Conservation (phyloP, 257 asterid genomes). For the Linderniella brevidens region DNA sequence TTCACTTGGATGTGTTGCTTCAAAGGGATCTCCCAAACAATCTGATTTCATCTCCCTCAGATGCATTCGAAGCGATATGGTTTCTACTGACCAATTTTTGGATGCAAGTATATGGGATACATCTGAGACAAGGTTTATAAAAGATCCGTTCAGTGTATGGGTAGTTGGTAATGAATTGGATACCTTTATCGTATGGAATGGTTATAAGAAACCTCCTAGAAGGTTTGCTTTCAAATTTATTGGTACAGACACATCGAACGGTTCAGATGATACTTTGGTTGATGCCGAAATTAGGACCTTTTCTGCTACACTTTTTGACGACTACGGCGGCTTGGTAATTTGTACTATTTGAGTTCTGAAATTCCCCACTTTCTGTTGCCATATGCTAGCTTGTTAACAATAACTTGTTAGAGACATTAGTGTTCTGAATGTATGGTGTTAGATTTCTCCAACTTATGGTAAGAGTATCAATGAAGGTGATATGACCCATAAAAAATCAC, state of each 20-base stretch:
- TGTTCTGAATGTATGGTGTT: too few relatives aligned
- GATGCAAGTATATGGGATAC: constrained; percentile 92
- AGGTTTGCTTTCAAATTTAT: constrained; percentile 80
- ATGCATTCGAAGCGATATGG: constrained; percentile 86
- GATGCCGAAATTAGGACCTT: constrained; percentile 77
- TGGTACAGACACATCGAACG: constrained; percentile 41
- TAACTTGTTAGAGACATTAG: background rate
- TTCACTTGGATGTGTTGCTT: constrained; percentile 74
- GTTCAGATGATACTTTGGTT: constrained; percentile 52
- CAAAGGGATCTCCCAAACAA: constrained; percentile 60
- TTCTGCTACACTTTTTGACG: constrained; percentile 92
- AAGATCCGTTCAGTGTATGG: constrained; percentile 78
- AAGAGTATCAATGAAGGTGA: too few relatives aligned
- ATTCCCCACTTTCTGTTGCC: constrained; percentile 1
- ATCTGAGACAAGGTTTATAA: constrained; percentile 43
- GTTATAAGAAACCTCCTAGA: constrained; percentile 75
- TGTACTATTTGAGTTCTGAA: constrained; percentile 6
- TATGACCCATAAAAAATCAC: too few relatives aligned
- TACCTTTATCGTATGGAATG: constrained; percentile 66
- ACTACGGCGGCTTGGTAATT: constrained; percentile 84
- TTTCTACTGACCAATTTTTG: constrained; percentile 51
- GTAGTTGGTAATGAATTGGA: constrained; percentile 56
- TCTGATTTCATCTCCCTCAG: constrained; percentile 68
- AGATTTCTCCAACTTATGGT: too few relatives aligned
- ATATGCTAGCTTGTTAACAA: background rate